A percentile compares a stretch with the other conserved stretches of the same genome.
These are phyloP conservation scores for Halophytophthora batemanensis DNA, from an alignment of 352 stramenopile genomes.

Conservation along the genomic window DNA sequence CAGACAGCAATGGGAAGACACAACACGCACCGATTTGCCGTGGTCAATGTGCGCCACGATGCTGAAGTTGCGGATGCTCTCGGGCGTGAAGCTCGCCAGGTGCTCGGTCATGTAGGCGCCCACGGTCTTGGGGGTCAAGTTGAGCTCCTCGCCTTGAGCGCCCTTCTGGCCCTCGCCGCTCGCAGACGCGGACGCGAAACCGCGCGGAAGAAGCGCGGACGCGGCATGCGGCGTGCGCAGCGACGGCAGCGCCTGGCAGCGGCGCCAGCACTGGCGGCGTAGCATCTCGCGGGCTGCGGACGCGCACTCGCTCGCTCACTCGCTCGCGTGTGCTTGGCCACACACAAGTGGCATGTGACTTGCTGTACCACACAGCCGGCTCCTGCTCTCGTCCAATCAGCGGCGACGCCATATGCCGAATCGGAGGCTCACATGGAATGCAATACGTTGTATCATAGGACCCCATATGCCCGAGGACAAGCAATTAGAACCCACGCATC, in stretches of 20 bases:
- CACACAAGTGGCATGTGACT: background rate
- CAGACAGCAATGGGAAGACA: background rate
- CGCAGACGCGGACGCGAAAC: constrained; percentile 5
- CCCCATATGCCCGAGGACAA: too few relatives aligned
- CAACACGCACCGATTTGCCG: constrained; percentile 78
- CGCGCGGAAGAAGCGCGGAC: constrained; percentile 4
- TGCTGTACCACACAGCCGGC: background rate
- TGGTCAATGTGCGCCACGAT: constrained; percentile 92
- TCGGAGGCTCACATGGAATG: too few relatives aligned
- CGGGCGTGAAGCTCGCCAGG: constrained; percentile 53
- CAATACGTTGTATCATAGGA: too few relatives aligned
- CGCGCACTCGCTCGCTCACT: too few relatives aligned
- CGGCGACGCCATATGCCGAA: too few relatives aligned
- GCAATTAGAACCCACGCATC: too few relatives aligned
- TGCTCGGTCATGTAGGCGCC: constrained; percentile 60
- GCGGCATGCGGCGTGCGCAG: background rate
- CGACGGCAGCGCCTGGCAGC: constrained; percentile 8
- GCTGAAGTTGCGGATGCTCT: constrained; percentile 89
- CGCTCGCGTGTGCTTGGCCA: too few relatives aligned
- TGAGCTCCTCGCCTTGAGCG: constrained; percentile 6
- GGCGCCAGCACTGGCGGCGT: constrained; percentile 6
- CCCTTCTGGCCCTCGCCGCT: constrained; percentile 5
- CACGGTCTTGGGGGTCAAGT: constrained; percentile 46
- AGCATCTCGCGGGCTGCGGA: constrained; percentile 13
- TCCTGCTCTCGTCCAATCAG: too few relatives aligned